Percentiles rank a stretch among this genome's conserved stretches.
Conservation (phyloP, 2,329 filamentous ascomycete species). For the Dactylellina parvicollis region DNA sequence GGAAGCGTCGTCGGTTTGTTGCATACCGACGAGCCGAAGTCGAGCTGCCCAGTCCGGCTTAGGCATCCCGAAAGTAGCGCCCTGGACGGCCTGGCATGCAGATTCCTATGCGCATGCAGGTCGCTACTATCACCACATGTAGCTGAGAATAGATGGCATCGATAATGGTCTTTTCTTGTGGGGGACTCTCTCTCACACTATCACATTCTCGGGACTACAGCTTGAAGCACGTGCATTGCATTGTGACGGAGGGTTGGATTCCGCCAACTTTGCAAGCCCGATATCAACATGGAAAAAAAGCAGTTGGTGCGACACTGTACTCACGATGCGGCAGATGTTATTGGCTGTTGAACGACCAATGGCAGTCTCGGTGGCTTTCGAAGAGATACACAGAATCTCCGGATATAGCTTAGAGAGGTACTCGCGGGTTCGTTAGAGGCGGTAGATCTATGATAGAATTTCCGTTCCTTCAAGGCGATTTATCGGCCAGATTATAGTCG, state of each 20-base stretch:
- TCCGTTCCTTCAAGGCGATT: slow-evolving; percentile 9
- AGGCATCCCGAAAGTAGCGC: slow-evolving; percentile 16
- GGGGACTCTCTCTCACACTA: too few species aligned
- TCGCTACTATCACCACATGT: slow-evolving; percentile 33
- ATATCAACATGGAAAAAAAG: too few species aligned
- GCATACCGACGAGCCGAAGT: slow-evolving; percentile 14
- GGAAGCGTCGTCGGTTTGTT: slow-evolving; percentile 22
- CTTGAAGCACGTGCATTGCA: too few species aligned
- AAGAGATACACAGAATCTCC: neutral
- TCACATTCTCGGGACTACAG: too few species aligned
- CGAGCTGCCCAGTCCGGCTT: slow-evolving; percentile 39
- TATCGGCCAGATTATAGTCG: neutral
- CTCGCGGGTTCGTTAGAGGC: neutral
- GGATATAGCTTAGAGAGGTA: neutral
- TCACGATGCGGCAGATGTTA: slow-evolving; percentile 10
- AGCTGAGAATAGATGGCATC: slow-evolving; percentile 27
- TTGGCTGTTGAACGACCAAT: neutral
- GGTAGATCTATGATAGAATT: neutral
- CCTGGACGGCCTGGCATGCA: slow-evolving; percentile 42
- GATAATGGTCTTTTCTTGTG: neutral
- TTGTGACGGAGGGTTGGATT: too few species aligned
- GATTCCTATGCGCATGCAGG: slow-evolving; percentile 25
- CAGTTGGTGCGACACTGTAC: neutral
- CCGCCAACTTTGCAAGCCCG: neutral
- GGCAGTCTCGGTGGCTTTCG: neutral